Conservation (phyloP, 768 basidiomycete species). For the Boletus barrowsii region DNA sequence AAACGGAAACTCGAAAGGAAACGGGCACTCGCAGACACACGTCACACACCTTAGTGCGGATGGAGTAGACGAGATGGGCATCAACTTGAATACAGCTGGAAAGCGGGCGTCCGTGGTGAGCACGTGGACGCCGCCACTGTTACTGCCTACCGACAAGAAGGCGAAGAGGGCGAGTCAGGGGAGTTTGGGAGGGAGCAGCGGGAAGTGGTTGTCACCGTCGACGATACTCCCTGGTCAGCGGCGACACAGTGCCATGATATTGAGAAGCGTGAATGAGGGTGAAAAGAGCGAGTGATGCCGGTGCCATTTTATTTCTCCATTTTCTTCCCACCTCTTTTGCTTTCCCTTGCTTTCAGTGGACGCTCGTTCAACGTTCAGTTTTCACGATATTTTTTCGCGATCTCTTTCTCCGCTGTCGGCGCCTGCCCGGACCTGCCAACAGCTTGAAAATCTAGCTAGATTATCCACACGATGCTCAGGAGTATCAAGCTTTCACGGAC, state of each 20-base stretch:
- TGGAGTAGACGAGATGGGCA: conserved; percentile 14
- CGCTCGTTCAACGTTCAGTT: background rate
- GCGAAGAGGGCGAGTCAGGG: background rate
- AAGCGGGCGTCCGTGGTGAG: conserved; percentile 19
- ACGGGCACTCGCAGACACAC: background rate
- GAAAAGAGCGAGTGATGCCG: background rate
- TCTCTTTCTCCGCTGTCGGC: background rate
- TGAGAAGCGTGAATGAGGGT: conserved; percentile 5
- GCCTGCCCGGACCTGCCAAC: too few relatives aligned
- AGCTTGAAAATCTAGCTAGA: too few relatives aligned
- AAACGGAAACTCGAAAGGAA: background rate
- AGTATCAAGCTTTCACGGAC: too few relatives aligned
- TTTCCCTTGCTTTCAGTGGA: background rate
- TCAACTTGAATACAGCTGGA: conserved; percentile 16
- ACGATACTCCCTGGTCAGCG: conserved; percentile 1
- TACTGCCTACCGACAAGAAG: conserved; percentile 1
- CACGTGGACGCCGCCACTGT: conserved; percentile 2
- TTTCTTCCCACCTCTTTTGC: background rate
- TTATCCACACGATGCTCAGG: too few relatives aligned
- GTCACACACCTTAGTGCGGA: background rate
- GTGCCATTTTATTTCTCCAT: background rate
- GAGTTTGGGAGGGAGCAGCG: background rate
- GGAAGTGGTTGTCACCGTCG: conserved; percentile 5
- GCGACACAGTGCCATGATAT: conserved; percentile 3
- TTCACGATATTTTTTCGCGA: background rate